Base-by-base conservation (phyloP, 495 filamentous ascomycete genomes). In the Trypethelium eluteriae region DNA sequence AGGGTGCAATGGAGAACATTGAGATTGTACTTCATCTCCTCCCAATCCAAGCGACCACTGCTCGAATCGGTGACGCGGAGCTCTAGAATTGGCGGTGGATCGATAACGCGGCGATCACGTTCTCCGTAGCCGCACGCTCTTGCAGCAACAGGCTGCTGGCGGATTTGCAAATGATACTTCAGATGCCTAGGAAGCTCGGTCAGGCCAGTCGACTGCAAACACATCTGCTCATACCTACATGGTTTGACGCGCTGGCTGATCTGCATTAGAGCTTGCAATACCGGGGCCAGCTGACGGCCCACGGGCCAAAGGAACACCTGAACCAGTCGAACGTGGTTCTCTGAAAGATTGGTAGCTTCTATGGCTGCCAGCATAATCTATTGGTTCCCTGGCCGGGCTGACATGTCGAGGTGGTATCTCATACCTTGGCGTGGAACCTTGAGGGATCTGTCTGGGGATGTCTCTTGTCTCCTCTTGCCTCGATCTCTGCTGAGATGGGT, bases 51-150 rank as follows among this genome's bases (percentile, higher is more conserved):
- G 74, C 78, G 73, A 66, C 80, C 70, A 71, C 82, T 72, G 74
- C 85, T 71, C 76, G 81, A 84, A 68, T 93, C 86, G 56, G 83
- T 85, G 61, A 96, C 82, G 34, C 84, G 83, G 39, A 98, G 85
- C 72, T 98, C 89, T 14, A 98, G 85, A 71, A 98, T 96, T 34
- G 94, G 94, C 11, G 94, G 94, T 14, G 94, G 94, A 70, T 98
- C 94, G 61, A 98, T 91, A 38, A 96, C 90, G 64, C 94, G 85
- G 38, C 94, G 88, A 75, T 98, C 94, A 71, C 93, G 80, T 75
- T 97, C 94, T 64, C 93, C 93, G 69, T 95, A 96, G 7, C 94
- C 93, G 76, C 94, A 98, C 59, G 92, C 91, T 72, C 94, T 85
- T 49, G 93, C 94, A 5, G 91, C 92, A 3, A 86, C 80, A 39